These are phyloP conservation scores for Tribonema minus DNA, from an alignment of 108 stramenopile species.

Conservation along the genomic window DNA sequence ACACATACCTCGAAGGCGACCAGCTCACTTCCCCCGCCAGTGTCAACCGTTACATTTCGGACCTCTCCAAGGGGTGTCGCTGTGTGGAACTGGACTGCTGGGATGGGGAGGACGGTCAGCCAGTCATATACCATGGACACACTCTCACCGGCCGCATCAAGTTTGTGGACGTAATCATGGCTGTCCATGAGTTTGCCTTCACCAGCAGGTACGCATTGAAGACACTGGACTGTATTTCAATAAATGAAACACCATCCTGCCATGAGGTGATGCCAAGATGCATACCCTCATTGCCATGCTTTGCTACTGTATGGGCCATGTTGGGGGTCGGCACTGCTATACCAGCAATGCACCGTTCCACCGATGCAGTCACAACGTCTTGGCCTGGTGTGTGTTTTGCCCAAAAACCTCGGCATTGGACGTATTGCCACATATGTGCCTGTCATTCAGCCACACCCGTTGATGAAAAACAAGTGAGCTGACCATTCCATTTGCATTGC, in stretches of 20 bases:
- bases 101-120: slow-evolving; percentile 69
- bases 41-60: slow-evolving; percentile 56
- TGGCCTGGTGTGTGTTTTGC: too few relatives aligned
- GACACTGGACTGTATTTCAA: too few relatives aligned
- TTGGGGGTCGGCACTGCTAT: background rate
- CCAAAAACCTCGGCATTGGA: too few relatives aligned
- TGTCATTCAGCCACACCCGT: too few relatives aligned
- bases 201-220: background rate
- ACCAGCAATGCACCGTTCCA: too few relatives aligned
- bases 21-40: slow-evolving; percentile 68
- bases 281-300: background rate
- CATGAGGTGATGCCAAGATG: background rate
- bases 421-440: too few relatives aligned
- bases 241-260: background rate
- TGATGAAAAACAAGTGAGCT: too few relatives aligned
- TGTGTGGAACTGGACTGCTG: slow-evolving; percentile 95
- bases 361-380: too few relatives aligned
- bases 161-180: slow-evolving; percentile 55
- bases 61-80: slow-evolving; percentile 71
- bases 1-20: slow-evolving; percentile 91
- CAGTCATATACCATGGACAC: slow-evolving; percentile 85
- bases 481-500: background rate
- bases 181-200: background rate
- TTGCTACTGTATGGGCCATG: background rate
- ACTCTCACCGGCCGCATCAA: slow-evolving; percentile 78